These are phyloP conservation scores for Podaxis sp. DNA, from an alignment of 768 basidiomycete species.

Conservation along the genomic window DNA sequence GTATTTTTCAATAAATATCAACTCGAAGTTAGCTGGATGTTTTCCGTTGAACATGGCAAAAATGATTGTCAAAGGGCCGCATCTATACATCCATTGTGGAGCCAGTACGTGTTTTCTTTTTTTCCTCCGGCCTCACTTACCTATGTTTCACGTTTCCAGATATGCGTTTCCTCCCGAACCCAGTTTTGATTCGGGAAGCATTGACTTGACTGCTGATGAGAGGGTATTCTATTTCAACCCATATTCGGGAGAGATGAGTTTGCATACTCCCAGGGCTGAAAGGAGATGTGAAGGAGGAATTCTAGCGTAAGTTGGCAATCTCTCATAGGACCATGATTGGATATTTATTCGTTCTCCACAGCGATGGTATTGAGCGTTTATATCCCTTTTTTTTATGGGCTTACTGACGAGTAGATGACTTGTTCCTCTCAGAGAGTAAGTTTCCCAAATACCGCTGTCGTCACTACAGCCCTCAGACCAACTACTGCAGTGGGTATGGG, in stretches of 20 bases:
- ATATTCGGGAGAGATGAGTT: slow-evolving; percentile 85
- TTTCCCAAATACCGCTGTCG: slow-evolving; percentile 9
- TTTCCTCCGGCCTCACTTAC: not conserved
- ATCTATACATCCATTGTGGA: slow-evolving; percentile 94
- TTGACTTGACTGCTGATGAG: slow-evolving; percentile 82
- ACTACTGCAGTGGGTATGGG: slow-evolving; percentile 82
- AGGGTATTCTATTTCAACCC: slow-evolving; percentile 85
- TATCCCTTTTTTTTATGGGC: not conserved
- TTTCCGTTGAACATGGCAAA: slow-evolving; percentile 76
- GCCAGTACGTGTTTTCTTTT: slow-evolving; percentile 56
- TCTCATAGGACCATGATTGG: not conserved
- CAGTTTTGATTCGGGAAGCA: slow-evolving; percentile 44
- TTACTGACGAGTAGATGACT: slow-evolving; percentile 3
- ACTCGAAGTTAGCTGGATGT: slow-evolving; percentile 78
- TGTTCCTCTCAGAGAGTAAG: slow-evolving; percentile 47
- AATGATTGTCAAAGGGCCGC: slow-evolving; percentile 63
- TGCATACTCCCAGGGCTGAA: slow-evolving; percentile 82
- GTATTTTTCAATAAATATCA: not conserved
- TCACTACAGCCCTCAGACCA: not conserved
- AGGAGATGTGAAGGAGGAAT: slow-evolving; percentile 83
- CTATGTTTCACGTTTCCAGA: slow-evolving; percentile 36
- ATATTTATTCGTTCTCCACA: slow-evolving; percentile 17
- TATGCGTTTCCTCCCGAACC: slow-evolving; percentile 72
- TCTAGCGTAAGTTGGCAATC: slow-evolving; percentile 61
- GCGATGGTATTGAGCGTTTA: slow-evolving; percentile 37